Conservation (phyloP, 768 basidiomycete genomes). For the Tremella fuciformis region DNA sequence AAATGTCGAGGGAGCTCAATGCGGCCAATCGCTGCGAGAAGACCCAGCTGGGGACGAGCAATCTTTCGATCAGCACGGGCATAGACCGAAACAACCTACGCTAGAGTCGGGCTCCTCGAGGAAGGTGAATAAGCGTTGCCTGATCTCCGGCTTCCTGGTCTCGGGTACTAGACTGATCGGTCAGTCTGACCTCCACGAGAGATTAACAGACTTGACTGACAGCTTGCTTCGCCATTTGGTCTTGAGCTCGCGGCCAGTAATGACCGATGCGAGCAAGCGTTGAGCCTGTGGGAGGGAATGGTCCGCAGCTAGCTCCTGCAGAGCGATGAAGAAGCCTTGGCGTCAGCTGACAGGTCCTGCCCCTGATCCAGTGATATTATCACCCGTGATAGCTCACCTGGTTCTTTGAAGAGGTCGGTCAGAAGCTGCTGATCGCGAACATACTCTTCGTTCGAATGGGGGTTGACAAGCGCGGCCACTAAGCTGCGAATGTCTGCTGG, state of each 20-base stretch:
- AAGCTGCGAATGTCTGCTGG: slow-evolving; percentile 24
- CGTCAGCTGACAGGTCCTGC: neutral
- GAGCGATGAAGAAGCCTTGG: slow-evolving; percentile 40
- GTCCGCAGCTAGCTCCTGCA: slow-evolving; percentile 41
- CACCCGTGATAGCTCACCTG: slow-evolving; percentile 25
- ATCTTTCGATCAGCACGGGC: slow-evolving; percentile 26
- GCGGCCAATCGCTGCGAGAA: slow-evolving; percentile 44
- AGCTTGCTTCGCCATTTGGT: slow-evolving; percentile 50
- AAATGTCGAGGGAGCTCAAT: slow-evolving; percentile 46
- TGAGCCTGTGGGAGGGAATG: slow-evolving; percentile 35
- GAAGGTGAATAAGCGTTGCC: slow-evolving; percentile 46
- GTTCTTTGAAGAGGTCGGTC: slow-evolving; percentile 40
- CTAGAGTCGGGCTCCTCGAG: slow-evolving; percentile 44
- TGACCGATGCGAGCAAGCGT: slow-evolving; percentile 41
- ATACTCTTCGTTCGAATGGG: slow-evolving; percentile 31
- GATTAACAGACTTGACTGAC: slow-evolving; percentile 19
- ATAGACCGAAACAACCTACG: slow-evolving; percentile 15
- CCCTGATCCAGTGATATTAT: neutral
- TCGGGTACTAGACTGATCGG: slow-evolving; percentile 40
- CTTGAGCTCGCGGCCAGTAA: slow-evolving; percentile 48
- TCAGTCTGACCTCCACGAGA: neutral
- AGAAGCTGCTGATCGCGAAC: slow-evolving; percentile 35
- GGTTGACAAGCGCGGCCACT: slow-evolving; percentile 35
- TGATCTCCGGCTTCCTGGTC: slow-evolving; percentile 40
- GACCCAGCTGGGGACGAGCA: slow-evolving; percentile 45